Base-by-base conservation (phyloP, 176 grass and related monocot species). In the Zea mays region DNA sequence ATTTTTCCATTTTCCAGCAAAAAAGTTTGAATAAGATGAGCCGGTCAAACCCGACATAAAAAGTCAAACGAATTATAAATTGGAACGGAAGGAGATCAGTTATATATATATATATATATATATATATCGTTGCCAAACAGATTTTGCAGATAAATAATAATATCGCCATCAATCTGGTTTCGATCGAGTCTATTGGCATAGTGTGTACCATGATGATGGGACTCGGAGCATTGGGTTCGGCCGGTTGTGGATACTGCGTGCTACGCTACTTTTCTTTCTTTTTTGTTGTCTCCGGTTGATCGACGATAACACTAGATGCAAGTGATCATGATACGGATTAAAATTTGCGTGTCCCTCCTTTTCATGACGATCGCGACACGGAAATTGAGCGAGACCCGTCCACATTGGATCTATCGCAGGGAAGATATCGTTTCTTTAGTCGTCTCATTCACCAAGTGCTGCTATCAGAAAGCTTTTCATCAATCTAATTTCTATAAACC, bases 261-360 rank as follows among this genome's bases (percentile, higher is more conserved):
- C 12, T 39, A 54, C 7, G 17, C 1, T 54, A 44, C 35, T 6
- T 47, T 61, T 82, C 41, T 33, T 34, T 27, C 1, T 27, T 27
- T 27, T 27, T n/a, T n/a, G n/a, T n/a, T 59, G 4, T 27, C 41
- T 17, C 17, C 20, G 20, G 10, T 48, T 20, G 44, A 13, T 4
- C 45, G 35, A 78, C 78, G 80, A 67, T 64, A 64, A 3, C 80
- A 61, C 38, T 27, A 27, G 10, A 11, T 58, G 79, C 85, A 86
- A 82, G 72, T 86, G 85, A 27, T 27, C 27, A 27, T 27, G 27
- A 71, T 57, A 48, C 38, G 58, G 46, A 57, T 69, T 69, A 75
- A 75, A 83, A 52, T 79, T 47, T 40, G 21, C 21, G 11, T 87
- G 20, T 88, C 81, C 68, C 83, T 88, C 79, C 75, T 79, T 84